Evolutionary conservation across 768 basidiomycete genomes (phyloP), one percentile per base, ranked within the genome.

Genomic region (Mrakia gelida): DNA sequence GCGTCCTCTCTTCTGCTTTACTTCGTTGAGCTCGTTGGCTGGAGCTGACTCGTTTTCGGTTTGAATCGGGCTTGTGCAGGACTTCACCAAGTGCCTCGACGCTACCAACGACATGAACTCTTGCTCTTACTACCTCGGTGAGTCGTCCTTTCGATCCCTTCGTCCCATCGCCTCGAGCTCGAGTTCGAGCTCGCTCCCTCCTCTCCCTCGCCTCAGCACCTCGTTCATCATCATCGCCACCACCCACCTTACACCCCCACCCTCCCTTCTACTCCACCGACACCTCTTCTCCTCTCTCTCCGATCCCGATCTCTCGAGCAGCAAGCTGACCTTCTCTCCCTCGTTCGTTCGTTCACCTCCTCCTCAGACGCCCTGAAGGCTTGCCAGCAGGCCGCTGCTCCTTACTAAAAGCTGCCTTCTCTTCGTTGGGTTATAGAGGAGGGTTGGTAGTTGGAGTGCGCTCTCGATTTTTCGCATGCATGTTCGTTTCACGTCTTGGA

Each of bases 21-120:
- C n/a, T n/a, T n/a, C n/a, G n/a, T n/a, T 41, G 30, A 71, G n/a
- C 26, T 54, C 21, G 26, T 59, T 9, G 38, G 38, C 34, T 32
- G 23, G 34, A 49, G 10, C 45, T 43, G 23, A 30, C 18, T 23
- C 54, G 21, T 52, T 32, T 1, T 59, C 21, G 11, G 18, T 32
- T 30, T 34, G 54, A 43, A 3, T 23, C n/a, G n/a, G n/a, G n/a
- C n/a, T n/a, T n/a, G 4, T 61, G 26, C 32, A 73, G 73, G 92
- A 95, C 71, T 93, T 95, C 85, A 92, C 92, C 15, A 88, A 87
- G 83, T 96, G 94, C 85, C 86, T 95, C 65, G 92, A 94, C 83
- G 91, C 90, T 83, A 91, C 91, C 26, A 85, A 92, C 80, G 89
- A 88, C 77, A 80, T 81, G 73, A 28, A 73, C 61, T 90, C 91